These are phyloP conservation scores for Buddleja alternifolia DNA, from an alignment of 257 asterid genomes.

Conservation along the genomic window DNA sequence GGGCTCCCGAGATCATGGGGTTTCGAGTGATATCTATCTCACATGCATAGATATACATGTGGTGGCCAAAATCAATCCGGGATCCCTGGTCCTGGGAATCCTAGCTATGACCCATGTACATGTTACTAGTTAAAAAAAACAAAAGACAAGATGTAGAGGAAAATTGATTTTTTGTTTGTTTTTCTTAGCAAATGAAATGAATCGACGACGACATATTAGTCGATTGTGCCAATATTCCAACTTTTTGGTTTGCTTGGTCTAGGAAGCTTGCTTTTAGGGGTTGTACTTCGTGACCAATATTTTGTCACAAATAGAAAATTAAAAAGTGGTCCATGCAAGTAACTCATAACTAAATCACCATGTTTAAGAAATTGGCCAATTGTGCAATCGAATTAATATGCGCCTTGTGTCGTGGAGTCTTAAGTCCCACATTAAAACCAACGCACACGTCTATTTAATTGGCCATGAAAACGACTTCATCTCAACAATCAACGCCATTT, in stretches of 20 bases:
- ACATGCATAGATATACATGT: too few relatives aligned
- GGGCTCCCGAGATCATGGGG: too few relatives aligned
- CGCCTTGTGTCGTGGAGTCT: constrained; percentile 6
- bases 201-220: too few relatives aligned
- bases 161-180: too few relatives aligned
- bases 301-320: neutral
- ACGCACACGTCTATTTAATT: neutral
- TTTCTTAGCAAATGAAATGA: too few relatives aligned
- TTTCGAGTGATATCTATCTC: too few relatives aligned
- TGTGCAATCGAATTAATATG: constrained; percentile 5
- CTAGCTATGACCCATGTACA: too few relatives aligned
- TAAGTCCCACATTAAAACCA: constrained; percentile 1
- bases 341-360: neutral
- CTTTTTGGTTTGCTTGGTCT: neutral
- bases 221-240: neutral
- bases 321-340: neutral
- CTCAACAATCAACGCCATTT: constrained; percentile 26
- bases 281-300: neutral
- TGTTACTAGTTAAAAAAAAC: too few relatives aligned
- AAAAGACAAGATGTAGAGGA: too few relatives aligned
- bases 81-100: too few relatives aligned
- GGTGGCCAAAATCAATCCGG: too few relatives aligned
- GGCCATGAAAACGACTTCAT: neutral
- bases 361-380: neutral
- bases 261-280: neutral